Conservation (phyloP, 768 basidiomycete genomes). For the Lactifluus pinguis region DNA sequence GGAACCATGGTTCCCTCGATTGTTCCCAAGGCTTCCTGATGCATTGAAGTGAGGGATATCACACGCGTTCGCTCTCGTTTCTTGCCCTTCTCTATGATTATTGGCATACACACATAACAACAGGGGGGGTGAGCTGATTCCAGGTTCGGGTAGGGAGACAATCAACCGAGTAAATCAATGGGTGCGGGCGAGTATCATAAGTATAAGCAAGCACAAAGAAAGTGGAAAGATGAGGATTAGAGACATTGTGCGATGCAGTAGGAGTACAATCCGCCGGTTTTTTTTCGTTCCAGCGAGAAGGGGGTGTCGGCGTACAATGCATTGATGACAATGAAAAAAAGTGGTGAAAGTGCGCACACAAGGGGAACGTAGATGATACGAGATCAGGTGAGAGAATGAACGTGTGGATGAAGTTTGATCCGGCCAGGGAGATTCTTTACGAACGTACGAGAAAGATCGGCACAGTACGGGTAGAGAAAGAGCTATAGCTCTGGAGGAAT, state of each 20-base stretch:
- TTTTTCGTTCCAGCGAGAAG: constrained; percentile 11
- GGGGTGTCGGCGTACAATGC: constrained; percentile 11
- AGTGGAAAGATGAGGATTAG: constrained; percentile 13
- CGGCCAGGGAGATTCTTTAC: constrained; percentile 14
- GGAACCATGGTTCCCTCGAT: neutral
- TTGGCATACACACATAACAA: constrained; percentile 16
- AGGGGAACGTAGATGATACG: constrained; percentile 6
- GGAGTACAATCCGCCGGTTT: constrained; percentile 15
- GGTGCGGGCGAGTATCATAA: constrained; percentile 14
- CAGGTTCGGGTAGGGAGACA: constrained; percentile 10
- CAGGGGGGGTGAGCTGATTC: constrained; percentile 7
- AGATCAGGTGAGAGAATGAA: neutral
- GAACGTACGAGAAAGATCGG: constrained; percentile 6
- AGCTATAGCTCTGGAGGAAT: constrained; percentile 60
- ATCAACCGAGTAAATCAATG: constrained; percentile 14
- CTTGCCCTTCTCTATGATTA: constrained; percentile 14
- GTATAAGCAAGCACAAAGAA: constrained; percentile 17
- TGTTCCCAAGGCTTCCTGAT: neutral
- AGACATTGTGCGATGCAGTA: constrained; percentile 12
- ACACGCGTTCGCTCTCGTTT: constrained; percentile 3
- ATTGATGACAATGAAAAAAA: constrained; percentile 3
- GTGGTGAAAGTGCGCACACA: neutral
- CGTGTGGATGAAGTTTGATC: constrained; percentile 6
- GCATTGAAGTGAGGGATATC: neutral
- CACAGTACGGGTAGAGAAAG: constrained; percentile 8